Conservation (phyloP, 495 filamentous ascomycete species). For the Neurospora intermedia region DNA sequence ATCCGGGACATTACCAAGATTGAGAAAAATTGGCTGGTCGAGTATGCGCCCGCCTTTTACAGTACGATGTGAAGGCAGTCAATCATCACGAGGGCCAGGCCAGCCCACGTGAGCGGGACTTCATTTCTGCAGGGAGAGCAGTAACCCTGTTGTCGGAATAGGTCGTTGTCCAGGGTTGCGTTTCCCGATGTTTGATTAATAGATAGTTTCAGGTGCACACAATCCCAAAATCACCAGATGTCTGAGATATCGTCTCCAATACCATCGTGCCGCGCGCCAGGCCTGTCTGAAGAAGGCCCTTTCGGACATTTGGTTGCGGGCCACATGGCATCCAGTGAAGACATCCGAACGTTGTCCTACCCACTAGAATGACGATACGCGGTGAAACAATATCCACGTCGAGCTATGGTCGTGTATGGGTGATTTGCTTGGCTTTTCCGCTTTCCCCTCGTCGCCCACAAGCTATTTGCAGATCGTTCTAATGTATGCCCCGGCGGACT, state of each 20-base stretch:
- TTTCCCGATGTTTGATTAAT: background rate
- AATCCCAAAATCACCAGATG: background rate
- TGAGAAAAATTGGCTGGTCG: constrained; percentile 79
- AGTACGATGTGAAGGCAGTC: constrained; percentile 29
- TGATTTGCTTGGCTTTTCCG: background rate
- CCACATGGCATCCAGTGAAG: background rate
- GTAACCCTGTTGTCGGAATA: background rate
- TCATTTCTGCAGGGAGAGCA: background rate
- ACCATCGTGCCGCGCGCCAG: background rate
- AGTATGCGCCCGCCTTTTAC: constrained; percentile 84
- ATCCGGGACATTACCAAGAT: constrained; percentile 89
- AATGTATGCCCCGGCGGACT: background rate
- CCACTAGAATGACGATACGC: background rate
- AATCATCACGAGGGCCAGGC: background rate
- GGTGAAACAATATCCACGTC: background rate
- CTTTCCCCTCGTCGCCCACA: background rate
- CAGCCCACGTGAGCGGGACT: background rate
- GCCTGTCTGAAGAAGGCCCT: background rate
- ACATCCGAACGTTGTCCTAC: background rate
- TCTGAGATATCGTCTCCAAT: background rate
- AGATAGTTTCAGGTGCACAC: background rate
- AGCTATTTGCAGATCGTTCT: background rate
- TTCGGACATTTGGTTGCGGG: background rate
- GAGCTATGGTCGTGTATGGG: background rate
- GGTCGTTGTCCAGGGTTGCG: background rate